A percentile compares a stretch with the other conserved stretches of the same genome.
These are phyloP conservation scores for Fabrea salina DNA, from an alignment of 169 alveolate species.

Conservation along the genomic window DNA sequence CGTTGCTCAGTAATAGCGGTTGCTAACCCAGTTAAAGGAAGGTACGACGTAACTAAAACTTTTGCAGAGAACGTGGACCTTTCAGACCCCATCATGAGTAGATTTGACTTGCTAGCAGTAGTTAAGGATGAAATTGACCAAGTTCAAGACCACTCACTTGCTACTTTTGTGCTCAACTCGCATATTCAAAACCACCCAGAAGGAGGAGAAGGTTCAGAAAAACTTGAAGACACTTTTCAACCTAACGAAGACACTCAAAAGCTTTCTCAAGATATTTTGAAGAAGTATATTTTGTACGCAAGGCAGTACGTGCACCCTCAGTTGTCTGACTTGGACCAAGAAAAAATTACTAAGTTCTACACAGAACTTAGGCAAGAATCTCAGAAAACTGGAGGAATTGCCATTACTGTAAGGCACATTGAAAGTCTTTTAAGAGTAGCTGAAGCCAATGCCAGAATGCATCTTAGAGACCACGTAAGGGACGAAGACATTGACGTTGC, in stretches of 20 bases:
- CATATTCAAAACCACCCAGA: conserved; percentile 95
- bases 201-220: not conserved
- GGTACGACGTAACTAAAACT: conserved; percentile 95
- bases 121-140: conserved; percentile 96
- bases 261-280: conserved; percentile 89
- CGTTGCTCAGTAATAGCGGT: conserved; percentile 99
- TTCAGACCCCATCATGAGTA: conserved; percentile 98
- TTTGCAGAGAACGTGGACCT: conserved; percentile 99
- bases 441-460: conserved; percentile 96
- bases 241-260: conserved; percentile 56
- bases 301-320: conserved; percentile 85
- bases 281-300: conserved; percentile 96
- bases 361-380: conserved; percentile 94
- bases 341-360: conserved; percentile 90
- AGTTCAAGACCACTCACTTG: conserved; percentile 92
- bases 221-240: not conserved
- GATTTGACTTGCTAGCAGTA: conserved; percentile 98
- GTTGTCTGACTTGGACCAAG: conserved; percentile 83
- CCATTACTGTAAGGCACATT: conserved; percentile 95
- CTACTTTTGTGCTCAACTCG: conserved; percentile 96
- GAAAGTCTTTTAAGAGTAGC: conserved; percentile 95
- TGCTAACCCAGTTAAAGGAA: conserved; percentile 97
- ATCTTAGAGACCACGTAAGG: conserved; percentile 93
- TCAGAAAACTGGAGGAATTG: conserved; percentile 94
- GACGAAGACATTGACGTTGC: conserved; percentile 96